A percentile compares a stretch with the other conserved stretches of the same genome.
These are phyloP conservation scores for Nicotiana paniculata DNA, from an alignment of 257 asterid species.

Conservation along the genomic window DNA sequence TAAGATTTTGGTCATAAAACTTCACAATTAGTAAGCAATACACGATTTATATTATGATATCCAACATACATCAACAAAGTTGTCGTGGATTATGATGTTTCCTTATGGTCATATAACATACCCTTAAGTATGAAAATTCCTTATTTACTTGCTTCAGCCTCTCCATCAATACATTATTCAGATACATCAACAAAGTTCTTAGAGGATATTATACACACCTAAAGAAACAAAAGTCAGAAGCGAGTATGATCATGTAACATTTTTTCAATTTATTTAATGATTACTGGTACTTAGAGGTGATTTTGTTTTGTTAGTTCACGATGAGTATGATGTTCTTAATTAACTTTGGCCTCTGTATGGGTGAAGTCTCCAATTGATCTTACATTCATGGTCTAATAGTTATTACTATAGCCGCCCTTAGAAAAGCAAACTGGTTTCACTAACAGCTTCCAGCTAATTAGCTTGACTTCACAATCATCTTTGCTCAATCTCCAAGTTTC, in stretches of 20 bases:
- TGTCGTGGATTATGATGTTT: not conserved
- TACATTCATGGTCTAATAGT: not conserved
- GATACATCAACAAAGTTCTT: not conserved
- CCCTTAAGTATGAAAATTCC: not conserved
- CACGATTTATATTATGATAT: not conserved
- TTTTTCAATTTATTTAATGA: not conserved
- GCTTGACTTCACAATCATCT: not conserved
- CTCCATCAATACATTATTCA: not conserved
- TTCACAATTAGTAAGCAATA: not conserved
- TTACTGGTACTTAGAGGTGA: not conserved
- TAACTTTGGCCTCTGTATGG: not conserved
- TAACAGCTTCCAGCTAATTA: not conserved
- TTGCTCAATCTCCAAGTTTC: not conserved
- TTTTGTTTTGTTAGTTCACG: not conserved
- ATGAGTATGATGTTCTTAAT: not conserved
- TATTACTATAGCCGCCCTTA: not conserved
- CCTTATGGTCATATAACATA: not conserved
- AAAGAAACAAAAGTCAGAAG: not conserved
- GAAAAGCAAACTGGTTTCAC: not conserved
- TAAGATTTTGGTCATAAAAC: constrained; percentile 7
- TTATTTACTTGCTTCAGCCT: not conserved
- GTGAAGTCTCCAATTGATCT: not conserved
- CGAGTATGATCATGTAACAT: not conserved
- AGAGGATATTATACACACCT: not conserved
- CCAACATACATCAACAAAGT: not conserved